Conservation (phyloP, 83 land plant genomes). For the Isoetes engelmannii region DNA sequence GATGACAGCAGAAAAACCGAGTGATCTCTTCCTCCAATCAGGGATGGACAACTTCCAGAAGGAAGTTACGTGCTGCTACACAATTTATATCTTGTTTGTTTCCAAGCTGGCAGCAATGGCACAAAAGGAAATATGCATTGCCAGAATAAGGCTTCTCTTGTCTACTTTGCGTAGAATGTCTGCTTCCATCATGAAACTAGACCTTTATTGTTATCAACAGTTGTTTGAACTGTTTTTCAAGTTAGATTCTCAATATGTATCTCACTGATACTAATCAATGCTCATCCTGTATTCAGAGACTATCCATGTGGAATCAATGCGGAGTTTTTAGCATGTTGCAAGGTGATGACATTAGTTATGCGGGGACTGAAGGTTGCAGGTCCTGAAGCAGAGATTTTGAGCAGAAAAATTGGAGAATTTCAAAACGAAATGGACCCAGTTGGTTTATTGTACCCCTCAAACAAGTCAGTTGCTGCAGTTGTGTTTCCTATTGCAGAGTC, state of each 20-base stretch:
- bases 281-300: conserved; percentile 23
- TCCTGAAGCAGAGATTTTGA: conserved; percentile 21
- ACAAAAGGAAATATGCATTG: no score
- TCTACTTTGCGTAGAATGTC: no score
- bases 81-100: no score
- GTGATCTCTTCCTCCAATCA: no score
- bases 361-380: conserved; percentile 9
- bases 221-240: no score
- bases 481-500: conserved; percentile 55
- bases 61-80: no score
- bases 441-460: conserved; percentile 39
- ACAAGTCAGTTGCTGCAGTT: conserved; percentile 42
- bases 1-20: no score
- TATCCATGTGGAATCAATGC: conserved; percentile 51
- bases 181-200: no score
- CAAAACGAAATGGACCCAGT: conserved; percentile 54
- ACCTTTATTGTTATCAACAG: no score
- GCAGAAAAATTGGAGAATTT: conserved; percentile 38
- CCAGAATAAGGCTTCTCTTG: no score
- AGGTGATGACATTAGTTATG: conserved; percentile 29
- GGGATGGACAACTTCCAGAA: no score
- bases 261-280: not conserved
- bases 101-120: no score
- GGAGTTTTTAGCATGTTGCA: conserved; percentile 40
- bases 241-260: not conserved